phyloP scores from a whole-genome alignment of 306 rosid genomes.

The Cucurbita argyrosperma region DNA sequence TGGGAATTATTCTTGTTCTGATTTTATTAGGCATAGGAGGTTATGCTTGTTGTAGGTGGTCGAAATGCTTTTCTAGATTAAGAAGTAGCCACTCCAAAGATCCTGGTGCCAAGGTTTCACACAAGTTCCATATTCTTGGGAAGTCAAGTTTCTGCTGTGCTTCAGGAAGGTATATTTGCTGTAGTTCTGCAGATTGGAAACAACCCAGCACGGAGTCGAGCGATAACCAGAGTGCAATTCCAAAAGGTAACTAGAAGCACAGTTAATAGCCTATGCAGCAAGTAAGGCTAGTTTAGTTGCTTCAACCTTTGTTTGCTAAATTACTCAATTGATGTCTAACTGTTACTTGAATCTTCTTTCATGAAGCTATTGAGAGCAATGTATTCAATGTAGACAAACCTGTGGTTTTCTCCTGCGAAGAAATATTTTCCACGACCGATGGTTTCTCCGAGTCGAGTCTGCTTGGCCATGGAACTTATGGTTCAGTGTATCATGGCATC shows the following conservation, averaged over 20 bases:
- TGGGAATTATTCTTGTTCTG: slow-evolving; percentile 50
- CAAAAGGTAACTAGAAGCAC: slow-evolving; percentile 38
- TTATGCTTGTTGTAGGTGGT: slow-evolving; percentile 47
- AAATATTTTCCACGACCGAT: slow-evolving; percentile 53
- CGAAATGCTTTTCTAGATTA: slow-evolving; percentile 33
- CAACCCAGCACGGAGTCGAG: slow-evolving; percentile 51
- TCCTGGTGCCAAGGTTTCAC: slow-evolving; percentile 38
- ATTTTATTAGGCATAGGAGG: slow-evolving; percentile 38
- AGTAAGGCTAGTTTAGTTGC: not conserved
- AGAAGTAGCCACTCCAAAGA: slow-evolving; percentile 41
- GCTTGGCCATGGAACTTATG: slow-evolving; percentile 91
- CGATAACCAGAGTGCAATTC: slow-evolving; percentile 34
- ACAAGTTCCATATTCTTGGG: slow-evolving; percentile 73
- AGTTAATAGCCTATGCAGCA: not conserved
- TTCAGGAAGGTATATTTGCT: slow-evolving; percentile 70
- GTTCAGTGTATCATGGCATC: slow-evolving; percentile 74
- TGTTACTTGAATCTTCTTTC: not conserved
- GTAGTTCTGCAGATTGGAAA: slow-evolving; percentile 50
- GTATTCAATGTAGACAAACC: slow-evolving; percentile 75
- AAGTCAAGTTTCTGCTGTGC: slow-evolving; percentile 81
- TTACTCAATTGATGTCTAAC: not conserved
- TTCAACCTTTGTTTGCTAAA: not conserved
- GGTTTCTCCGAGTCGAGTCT: slow-evolving; percentile 83
- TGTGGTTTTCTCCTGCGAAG: slow-evolving; percentile 63
- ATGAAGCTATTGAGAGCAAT: slow-evolving; percentile 55